Base-by-base conservation (phyloP, 441 rosid genomes). In the Erysimum cheiri region DNA sequence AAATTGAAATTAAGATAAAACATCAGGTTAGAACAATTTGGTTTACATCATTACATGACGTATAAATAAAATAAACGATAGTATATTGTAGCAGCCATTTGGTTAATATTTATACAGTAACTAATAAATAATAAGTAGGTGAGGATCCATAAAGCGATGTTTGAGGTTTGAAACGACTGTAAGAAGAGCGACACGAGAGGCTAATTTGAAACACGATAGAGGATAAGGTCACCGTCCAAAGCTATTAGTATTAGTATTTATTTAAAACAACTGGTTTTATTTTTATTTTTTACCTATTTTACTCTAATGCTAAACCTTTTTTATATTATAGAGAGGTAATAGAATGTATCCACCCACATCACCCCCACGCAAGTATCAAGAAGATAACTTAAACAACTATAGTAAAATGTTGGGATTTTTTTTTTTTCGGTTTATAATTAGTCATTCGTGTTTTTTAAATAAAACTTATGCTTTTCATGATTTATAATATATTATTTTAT, bases 191-290 rank as follows among this genome's bases (percentile, higher is more conserved):
- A 74, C 78, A 68, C 73, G 69, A 60, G 52, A 64, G 77, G 69
- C 41, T 74, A 43, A 36, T 60, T 73, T 50, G 41, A 60, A 39
- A 40, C 57, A 64, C 31, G 67, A 11, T 15, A n/a, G 31, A 52
- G 35, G 74, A 74, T 74, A 74, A 62, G 78, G 70, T 47, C 70
- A 62, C 78, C 78, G 74, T 69, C 78, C 74, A 69, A 54, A 69
- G 2, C 56, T 43, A 35, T 52, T 61, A 24, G n/a, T n/a, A n/a
- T n/a, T n/a, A n/a, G 32, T 12, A 32, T 36, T 60, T 36, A 36
- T 41, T 60, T 60, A 15, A 7, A 53, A 17, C 12, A 40, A 14
- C n/a, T 9, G 8, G 7, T 39, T 36, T 43, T 31, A 10, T n/a
- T 37, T 35, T 2, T 2, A 3, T 15, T 39, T 8, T 29, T 29